phyloP scores from a whole-genome alignment of 768 basidiomycete species.

The Lactarius psammicola region DNA sequence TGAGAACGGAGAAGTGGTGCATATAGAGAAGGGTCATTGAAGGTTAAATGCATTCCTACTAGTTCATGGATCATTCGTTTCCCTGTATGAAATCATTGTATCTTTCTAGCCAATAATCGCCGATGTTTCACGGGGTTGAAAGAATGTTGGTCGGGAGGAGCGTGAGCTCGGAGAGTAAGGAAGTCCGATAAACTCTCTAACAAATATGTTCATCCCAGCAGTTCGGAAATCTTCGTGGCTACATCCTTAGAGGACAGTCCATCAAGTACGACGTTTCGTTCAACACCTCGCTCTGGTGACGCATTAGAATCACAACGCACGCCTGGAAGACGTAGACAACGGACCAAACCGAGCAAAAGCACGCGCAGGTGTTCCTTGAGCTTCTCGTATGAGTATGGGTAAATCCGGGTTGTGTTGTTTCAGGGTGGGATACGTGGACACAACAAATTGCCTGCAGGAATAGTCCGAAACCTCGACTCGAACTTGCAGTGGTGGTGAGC shows the following conservation, averaged over 20 bases:
- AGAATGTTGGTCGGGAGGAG: background rate
- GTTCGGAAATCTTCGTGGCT: constrained; percentile 62
- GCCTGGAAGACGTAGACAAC: constrained; percentile 31
- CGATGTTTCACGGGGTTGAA: background rate
- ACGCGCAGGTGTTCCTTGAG: constrained; percentile 73
- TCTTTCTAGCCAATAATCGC: constrained; percentile 9
- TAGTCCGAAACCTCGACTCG: constrained; percentile 1
- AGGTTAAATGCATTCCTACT: constrained; percentile 7
- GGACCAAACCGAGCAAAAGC: constrained; percentile 84
- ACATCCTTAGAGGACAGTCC: constrained; percentile 71
- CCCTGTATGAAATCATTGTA: background rate
- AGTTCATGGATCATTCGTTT: background rate
- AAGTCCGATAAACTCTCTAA: constrained; percentile 1
- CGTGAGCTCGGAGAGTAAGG: background rate
- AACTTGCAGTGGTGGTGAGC: constrained; percentile 24
- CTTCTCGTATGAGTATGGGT: constrained; percentile 81
- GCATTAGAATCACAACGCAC: constrained; percentile 1
- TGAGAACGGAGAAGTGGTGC: constrained; percentile 11
- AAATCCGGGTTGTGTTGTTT: constrained; percentile 85
- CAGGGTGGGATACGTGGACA: constrained; percentile 67
- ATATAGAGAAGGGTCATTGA: constrained; percentile 15
- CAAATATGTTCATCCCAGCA: constrained; percentile 41
- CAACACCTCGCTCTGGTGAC: constrained; percentile 69
- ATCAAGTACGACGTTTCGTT: constrained; percentile 79
- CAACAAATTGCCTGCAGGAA: constrained; percentile 66